Percentiles rank a stretch among this genome's conserved stretches.
Conservation (phyloP, 2,329 filamentous ascomycete genomes). For the Paraconiothyrium sp. region DNA sequence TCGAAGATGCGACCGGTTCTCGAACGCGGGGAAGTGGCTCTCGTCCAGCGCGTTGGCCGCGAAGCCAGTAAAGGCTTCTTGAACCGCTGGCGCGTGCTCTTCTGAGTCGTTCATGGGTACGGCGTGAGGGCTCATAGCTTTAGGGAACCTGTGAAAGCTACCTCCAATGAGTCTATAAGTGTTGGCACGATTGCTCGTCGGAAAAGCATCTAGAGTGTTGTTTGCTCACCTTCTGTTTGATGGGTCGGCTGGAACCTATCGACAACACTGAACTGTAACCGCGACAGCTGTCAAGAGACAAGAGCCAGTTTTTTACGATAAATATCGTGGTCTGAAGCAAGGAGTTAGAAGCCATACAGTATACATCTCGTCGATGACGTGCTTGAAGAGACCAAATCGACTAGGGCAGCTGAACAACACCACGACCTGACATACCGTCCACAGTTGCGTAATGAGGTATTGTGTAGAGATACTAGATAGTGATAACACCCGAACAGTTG, state of each 20-base stretch:
- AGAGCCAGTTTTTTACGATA: conserved; percentile 1
- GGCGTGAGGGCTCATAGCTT: conserved; percentile 48
- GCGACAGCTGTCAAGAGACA: conserved; percentile 12
- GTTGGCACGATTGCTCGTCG: background rate
- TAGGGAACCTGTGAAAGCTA: conserved; percentile 9
- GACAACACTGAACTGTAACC: conserved; percentile 17
- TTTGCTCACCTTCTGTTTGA: conserved; percentile 19
- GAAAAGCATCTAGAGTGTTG: background rate
- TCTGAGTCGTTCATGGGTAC: conserved; percentile 31
- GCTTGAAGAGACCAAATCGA: conserved; percentile 4
- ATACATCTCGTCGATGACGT: conserved; percentile 24
- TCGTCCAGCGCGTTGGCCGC: conserved; percentile 37
- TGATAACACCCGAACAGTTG: conserved; percentile 7
- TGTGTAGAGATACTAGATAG: conserved; percentile 6
- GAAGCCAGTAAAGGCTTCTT: conserved; percentile 43
- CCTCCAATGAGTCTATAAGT: background rate
- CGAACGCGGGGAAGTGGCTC: conserved; percentile 36
- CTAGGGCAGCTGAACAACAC: conserved; percentile 7
- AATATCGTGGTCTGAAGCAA: conserved; percentile 15
- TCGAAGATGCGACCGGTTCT: conserved; percentile 58
- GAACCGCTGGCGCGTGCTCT: conserved; percentile 30
- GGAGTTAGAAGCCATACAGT: conserved; percentile 20
- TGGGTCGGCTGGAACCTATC: conserved; percentile 12
- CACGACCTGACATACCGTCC: conserved; percentile 4
- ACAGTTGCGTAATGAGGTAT: background rate